phyloP scores from a whole-genome alignment of 306 rosid species.

The Gastrolobium bilobum region DNA sequence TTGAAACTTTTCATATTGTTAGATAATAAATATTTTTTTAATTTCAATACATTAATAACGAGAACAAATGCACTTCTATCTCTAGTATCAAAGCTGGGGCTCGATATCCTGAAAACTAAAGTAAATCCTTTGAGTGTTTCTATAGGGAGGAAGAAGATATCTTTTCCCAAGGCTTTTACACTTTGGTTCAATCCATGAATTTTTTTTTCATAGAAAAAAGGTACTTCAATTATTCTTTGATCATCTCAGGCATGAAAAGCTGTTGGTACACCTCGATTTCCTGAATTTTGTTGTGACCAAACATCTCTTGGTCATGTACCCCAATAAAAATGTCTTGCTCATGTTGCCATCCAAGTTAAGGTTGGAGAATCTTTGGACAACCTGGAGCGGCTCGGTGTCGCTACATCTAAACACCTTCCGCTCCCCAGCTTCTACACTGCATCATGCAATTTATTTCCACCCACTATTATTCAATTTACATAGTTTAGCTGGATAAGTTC shows the following conservation, averaged over 20 bases:
- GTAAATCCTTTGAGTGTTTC: background rate
- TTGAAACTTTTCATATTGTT: no score
- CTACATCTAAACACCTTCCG: no score
- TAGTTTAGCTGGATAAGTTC: background rate
- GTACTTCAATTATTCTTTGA: background rate
- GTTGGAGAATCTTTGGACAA: conserved; percentile 44
- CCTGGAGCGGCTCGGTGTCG: background rate
- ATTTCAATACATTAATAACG: background rate
- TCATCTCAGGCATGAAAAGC: conserved; percentile 31
- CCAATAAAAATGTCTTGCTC: background rate
- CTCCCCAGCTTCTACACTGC: conserved; percentile 1
- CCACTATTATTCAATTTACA: background rate
- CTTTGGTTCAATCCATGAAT: conserved; percentile 11
- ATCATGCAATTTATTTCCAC: background rate
- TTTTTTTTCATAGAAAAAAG: background rate
- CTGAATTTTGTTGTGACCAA: conserved; percentile 10
- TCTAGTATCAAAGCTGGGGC: background rate
- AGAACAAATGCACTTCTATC: background rate
- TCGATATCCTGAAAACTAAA: background rate
- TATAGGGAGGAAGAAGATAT: background rate
- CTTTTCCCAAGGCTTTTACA: background rate
- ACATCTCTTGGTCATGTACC: background rate
- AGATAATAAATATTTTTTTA: no score
- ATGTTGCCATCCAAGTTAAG: conserved; percentile 11
- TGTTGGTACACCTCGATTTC: conserved; percentile 5